A percentile compares a stretch with the other conserved stretches of the same genome.
Conservation (phyloP, 805 yeast genomes). For the Saccharomycopsis sp. region DNA sequence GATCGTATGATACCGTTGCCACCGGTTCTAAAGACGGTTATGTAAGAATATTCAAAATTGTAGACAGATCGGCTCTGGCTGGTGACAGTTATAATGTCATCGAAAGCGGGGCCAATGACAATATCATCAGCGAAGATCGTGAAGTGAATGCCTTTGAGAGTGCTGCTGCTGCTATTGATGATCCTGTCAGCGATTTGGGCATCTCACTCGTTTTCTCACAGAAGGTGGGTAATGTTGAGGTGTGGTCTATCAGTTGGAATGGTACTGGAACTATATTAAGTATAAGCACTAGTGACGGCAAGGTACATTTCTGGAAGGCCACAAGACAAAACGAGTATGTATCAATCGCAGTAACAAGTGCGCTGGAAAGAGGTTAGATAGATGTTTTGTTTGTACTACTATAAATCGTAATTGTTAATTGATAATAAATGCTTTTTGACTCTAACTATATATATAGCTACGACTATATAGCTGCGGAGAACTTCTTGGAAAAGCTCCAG, state of each 20-base stretch:
- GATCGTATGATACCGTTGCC: slow-evolving; percentile 81
- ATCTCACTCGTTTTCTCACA: slow-evolving; percentile 44
- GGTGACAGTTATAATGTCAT: slow-evolving; percentile 17
- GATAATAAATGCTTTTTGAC: neutral
- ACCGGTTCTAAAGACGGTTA: slow-evolving; percentile 95
- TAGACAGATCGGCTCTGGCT: slow-evolving; percentile 32
- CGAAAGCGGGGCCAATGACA: neutral
- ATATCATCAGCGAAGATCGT: slow-evolving; percentile 3
- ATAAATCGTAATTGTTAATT: neutral
- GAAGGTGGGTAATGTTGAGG: slow-evolving; percentile 78
- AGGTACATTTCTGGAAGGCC: slow-evolving; percentile 86
- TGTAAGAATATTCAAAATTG: slow-evolving; percentile 76
- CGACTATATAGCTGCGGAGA: neutral
- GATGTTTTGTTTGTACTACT: neutral
- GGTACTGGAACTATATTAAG: slow-evolving; percentile 86
- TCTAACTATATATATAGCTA: neutral
- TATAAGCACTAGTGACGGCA: slow-evolving; percentile 94
- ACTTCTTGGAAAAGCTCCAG: slow-evolving; percentile 26
- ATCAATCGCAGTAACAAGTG: slow-evolving; percentile 80
- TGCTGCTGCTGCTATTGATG: slow-evolving; percentile 1
- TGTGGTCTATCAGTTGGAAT: slow-evolving; percentile 97
- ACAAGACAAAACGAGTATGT: slow-evolving; percentile 80
- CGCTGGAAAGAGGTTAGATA: slow-evolving; percentile 34
- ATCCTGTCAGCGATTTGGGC: slow-evolving; percentile 2
- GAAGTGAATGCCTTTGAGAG: slow-evolving; percentile 2